phyloP scores from a whole-genome alignment of 768 basidiomycete genomes.

The Lanmaoa rubissima region DNA sequence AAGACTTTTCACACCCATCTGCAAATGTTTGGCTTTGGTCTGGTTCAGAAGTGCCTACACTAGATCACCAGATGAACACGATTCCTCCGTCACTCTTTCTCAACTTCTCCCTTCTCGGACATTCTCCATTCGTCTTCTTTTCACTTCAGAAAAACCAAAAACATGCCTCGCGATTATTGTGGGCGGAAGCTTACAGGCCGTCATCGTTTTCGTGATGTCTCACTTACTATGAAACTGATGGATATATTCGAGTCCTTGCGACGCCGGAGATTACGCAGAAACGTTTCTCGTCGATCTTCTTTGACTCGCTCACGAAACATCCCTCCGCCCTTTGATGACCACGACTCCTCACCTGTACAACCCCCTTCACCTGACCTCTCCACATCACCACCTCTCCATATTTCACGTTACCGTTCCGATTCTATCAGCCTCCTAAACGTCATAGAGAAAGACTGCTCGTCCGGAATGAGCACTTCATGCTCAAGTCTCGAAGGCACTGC shows the following conservation, averaged over 20 bases:
- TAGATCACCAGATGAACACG: neutral
- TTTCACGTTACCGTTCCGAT: conserved; percentile 2
- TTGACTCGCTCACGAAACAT: conserved; percentile 1
- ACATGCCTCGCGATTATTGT: conserved; percentile 1
- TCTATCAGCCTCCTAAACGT: conserved; percentile 3
- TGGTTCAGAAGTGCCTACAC: conserved; percentile 11
- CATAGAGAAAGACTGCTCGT: conserved; percentile 10
- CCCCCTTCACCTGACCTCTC: neutral
- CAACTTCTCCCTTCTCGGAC: neutral
- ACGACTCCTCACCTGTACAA: conserved; percentile 6
- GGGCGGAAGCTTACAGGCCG: conserved; percentile 8
- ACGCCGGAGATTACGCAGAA: conserved; percentile 5
- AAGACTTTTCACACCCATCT: neutral
- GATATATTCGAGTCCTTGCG: conserved; percentile 25
- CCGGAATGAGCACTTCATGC: conserved; percentile 13
- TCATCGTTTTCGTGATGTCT: conserved; percentile 17
- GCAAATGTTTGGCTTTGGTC: conserved; percentile 3
- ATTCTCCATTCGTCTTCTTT: conserved; percentile 12
- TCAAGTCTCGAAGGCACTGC: neutral
- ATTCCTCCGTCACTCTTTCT: neutral
- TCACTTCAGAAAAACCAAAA: conserved; percentile 15
- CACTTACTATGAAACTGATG: conserved; percentile 16
- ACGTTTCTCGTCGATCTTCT: conserved; percentile 3
- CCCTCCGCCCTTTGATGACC: conserved; percentile 4
- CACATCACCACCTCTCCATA: neutral